Evolutionary conservation across 2,329 filamentous ascomycete genomes (phyloP), one percentile per base, ranked within the genome.

Genomic region (Pseudogymnoascus sp.): DNA sequence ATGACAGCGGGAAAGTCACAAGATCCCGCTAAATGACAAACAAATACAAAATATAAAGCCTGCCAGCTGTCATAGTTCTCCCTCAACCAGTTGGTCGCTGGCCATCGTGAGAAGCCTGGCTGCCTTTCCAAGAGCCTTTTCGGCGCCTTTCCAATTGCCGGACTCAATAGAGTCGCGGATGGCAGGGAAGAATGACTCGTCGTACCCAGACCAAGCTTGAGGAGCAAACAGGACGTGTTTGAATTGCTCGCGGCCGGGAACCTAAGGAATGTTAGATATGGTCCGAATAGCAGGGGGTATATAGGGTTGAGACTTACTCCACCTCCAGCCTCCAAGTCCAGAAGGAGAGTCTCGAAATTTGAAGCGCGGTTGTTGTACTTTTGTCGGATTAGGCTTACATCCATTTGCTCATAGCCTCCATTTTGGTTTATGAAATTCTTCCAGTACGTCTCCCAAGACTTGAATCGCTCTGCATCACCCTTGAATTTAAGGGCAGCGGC

Each of bases 181-280:
- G n/a, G 87, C 88, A 0, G 93, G 93, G 76, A 95, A 95, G 65
- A 84, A 84, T 0, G 83, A 83, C 62, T 83, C 82, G 33, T 88
- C 83, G 67, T 87, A 83, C 38, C 82, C 84, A 35, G 86, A 87
- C 88, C 91, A 92, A 2, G 84, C 78, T 70, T 91, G 84, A 0
- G 94, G 94, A 1, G 90, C 93, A 72, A 92, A 96, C 62, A 99
- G 78, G 71, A 95, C 83, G 75, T 97, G 94, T 74, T 95, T 96
- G 81, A 92, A 99, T 76, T 97, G 94, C 4, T 89, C 90, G 66
- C 93, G 87, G 68, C 91, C 91, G 39, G 90, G 90, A 4, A 96
- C 83, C 89, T 92, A 62, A 64, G 61, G 15, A 10, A 59, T 61
- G 17, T 59, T 33, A 48, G 31, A n/a, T 59, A 48, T 51, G 42